Percentiles rank a stretch among this genome's conserved stretches.
Conservation (phyloP, 306 rosid genomes). For the Rosa chinensis region DNA sequence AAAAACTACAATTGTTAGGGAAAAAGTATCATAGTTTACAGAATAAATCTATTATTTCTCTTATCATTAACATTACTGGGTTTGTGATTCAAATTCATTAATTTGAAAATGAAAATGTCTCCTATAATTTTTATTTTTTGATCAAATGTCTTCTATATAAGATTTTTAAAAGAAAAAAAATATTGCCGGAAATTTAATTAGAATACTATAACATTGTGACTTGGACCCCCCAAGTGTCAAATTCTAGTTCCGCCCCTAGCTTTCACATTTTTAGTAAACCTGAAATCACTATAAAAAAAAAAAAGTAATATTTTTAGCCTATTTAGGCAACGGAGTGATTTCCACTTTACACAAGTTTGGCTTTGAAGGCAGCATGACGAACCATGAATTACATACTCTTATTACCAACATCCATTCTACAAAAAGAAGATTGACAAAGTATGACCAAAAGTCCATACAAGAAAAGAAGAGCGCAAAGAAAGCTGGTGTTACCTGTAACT, state of each 20-base stretch:
- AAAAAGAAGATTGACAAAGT: background rate
- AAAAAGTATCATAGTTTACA: too few species aligned
- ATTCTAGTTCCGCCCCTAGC: background rate
- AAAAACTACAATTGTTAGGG: too few species aligned
- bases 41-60: too few species aligned
- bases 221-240: background rate
- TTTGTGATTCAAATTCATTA: too few species aligned
- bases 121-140: too few species aligned
- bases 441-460: background rate
- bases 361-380: background rate
- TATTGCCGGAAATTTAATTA: background rate
- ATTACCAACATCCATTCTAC: background rate
- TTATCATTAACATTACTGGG: too few species aligned
- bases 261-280: background rate
- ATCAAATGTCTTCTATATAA: background rate
- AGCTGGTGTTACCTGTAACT: constrained; percentile 74
- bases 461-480: constrained; percentile 7
- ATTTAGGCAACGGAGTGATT: background rate
- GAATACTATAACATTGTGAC: background rate
- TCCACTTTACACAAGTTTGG: background rate
- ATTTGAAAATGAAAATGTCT: too few species aligned
- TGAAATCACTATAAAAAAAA: background rate
- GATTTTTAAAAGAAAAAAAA: background rate
- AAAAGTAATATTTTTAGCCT: background rate
- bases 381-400: background rate